phyloP scores from a whole-genome alignment of 2,329 filamentous ascomycete species.

The Fusarium camptoceras region DNA sequence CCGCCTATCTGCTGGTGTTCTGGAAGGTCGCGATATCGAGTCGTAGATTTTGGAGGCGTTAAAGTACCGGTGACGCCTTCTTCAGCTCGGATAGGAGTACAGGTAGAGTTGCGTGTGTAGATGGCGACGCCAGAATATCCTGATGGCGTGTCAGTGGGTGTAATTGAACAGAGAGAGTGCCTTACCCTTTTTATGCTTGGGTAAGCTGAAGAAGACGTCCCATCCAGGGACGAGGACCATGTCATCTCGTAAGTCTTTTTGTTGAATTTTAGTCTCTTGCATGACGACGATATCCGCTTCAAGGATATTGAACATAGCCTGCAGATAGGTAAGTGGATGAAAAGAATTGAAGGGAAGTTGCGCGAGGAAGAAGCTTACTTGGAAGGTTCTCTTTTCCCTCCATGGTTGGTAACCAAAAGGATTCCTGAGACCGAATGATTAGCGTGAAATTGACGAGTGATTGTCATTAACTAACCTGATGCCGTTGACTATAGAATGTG shows the following conservation, averaged over 20 bases:
- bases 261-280: conserved; percentile 96
- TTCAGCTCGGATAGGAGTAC: conserved; percentile 88
- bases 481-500: conserved; percentile 72
- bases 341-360: background rate
- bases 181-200: conserved; percentile 89
- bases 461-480: conserved; percentile 68
- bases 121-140: conserved; percentile 96
- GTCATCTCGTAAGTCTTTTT: conserved; percentile 90
- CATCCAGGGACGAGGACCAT: conserved; percentile 96
- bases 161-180: background rate
- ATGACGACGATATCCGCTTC: conserved; percentile 94
- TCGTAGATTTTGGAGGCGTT: conserved; percentile 76
- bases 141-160: conserved; percentile 51
- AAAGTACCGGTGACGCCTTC: conserved; percentile 92
- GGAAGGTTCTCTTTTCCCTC: conserved; percentile 76
- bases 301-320: conserved; percentile 94
- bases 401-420: conserved; percentile 89
- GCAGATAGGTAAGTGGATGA: conserved; percentile 5
- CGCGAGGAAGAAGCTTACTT: conserved; percentile 58
- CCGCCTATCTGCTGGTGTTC: conserved; percentile 84
- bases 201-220: conserved; percentile 96
- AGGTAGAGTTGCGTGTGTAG: conserved; percentile 89
- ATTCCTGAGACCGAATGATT: conserved; percentile 64
- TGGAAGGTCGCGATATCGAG: conserved; percentile 79
- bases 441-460: background rate